Conservation (phyloP, 2,329 filamentous ascomycete species). For the Phaeosphaeriaceae sp. region DNA sequence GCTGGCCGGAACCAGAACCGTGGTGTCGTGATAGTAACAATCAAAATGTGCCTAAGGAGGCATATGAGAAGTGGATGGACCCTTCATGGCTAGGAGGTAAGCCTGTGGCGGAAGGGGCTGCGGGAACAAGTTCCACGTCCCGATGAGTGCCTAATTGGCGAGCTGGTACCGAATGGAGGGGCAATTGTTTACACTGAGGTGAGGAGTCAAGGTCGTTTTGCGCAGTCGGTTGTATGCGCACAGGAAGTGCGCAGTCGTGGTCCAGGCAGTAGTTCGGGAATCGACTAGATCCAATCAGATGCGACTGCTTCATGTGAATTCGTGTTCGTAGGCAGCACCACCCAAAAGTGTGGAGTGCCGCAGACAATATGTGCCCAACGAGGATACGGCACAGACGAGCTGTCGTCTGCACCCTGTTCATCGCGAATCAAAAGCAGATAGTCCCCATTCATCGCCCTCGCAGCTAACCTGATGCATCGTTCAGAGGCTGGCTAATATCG, state of each 20-base stretch:
- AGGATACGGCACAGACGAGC: not conserved
- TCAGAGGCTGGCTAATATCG: not conserved
- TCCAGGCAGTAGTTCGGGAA: not conserved
- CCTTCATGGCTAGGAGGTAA: too few species aligned
- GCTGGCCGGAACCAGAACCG: not conserved
- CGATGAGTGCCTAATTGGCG: too few species aligned
- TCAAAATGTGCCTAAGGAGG: not conserved
- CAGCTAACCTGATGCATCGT: not conserved
- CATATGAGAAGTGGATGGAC: not conserved
- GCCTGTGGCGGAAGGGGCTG: not conserved
- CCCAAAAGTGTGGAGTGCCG: not conserved
- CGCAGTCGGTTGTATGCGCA: too few species aligned
- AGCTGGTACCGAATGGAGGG: too few species aligned
- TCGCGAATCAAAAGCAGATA: not conserved
- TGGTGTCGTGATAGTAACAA: not conserved
- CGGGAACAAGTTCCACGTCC: not conserved
- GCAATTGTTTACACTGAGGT: not conserved
- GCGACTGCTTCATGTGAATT: not conserved
- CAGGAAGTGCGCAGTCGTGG: not conserved
- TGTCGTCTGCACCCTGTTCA: not conserved
- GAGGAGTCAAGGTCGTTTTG: too few species aligned
- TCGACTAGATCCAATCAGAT: not conserved
- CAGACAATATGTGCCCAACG: too few species aligned
- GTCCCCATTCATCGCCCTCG: not conserved
- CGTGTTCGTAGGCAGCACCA: slow-evolving; percentile 1